A percentile compares a stretch with the other conserved stretches of the same genome.
These are phyloP conservation scores for Cucurbita argyrosperma DNA, from an alignment of 306 rosid genomes.

Conservation along the genomic window DNA sequence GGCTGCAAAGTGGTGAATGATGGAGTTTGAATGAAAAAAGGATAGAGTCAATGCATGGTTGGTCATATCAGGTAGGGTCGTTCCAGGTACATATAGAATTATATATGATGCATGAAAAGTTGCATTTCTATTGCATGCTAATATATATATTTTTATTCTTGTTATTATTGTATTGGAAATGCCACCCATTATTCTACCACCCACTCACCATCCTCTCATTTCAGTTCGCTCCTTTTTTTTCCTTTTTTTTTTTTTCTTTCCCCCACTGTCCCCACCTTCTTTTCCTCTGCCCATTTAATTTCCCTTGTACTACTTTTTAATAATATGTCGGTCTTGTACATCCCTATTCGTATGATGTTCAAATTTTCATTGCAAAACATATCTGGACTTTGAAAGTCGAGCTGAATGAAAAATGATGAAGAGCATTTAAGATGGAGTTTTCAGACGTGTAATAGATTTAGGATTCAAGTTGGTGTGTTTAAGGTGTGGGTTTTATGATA, in stretches of 20 bases:
- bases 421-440: not conserved
- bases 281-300: constrained; percentile 1
- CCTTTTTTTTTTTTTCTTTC: no score
- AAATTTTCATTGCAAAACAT: not conserved
- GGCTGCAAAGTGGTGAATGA: constrained; percentile 9
- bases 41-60: constrained; percentile 12
- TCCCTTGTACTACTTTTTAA: constrained; percentile 1
- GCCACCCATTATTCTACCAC: constrained; percentile 4
- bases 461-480: not conserved
- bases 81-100: not conserved
- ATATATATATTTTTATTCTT: not conserved
- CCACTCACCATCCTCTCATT: constrained; percentile 3
- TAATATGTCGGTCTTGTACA: not conserved
- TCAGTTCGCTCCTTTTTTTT: not conserved
- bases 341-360: not conserved
- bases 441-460: not conserved
- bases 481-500: not conserved
- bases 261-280: not conserved
- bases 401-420: not conserved
- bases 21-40: constrained; percentile 10
- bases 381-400: not conserved
- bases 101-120: constrained; percentile 1
- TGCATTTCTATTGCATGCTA: not conserved
- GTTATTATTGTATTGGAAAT: not conserved
- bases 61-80: constrained; percentile 6